A percentile compares a stretch with the other conserved stretches of the same genome.
Conservation (phyloP, 2,329 filamentous ascomycete genomes). For the Xenoacremonium recifei region DNA sequence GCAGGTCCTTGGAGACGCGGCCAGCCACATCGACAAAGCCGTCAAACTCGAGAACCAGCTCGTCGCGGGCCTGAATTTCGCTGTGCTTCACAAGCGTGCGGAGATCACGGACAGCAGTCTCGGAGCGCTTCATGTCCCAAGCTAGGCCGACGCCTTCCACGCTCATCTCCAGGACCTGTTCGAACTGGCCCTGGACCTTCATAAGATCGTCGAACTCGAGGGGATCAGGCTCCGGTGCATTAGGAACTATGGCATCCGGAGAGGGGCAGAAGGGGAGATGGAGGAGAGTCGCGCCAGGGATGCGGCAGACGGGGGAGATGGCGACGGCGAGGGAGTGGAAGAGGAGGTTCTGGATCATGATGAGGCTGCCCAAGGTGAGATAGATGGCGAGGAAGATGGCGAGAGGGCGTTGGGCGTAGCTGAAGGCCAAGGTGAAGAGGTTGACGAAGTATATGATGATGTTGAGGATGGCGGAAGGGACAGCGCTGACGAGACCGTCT, state of each 20-base stretch:
- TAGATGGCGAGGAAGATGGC: conserved; percentile 61
- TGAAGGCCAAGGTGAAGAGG: conserved; percentile 57
- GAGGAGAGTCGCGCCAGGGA: conserved; percentile 64
- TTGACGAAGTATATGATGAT: conserved; percentile 50
- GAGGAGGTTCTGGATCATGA: conserved; percentile 61
- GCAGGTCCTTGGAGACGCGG: conserved; percentile 63
- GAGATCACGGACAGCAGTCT: conserved; percentile 71
- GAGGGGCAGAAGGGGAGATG: conserved; percentile 62
- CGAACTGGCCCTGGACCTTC: conserved; percentile 71
- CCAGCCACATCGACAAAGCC: conserved; percentile 70
- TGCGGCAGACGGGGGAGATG: conserved; percentile 66
- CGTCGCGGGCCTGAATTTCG: conserved; percentile 63
- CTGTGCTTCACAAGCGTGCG: conserved; percentile 71
- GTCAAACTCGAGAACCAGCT: conserved; percentile 74
- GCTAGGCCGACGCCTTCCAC: conserved; percentile 66
- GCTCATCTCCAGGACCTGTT: conserved; percentile 69
- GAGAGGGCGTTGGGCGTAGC: conserved; percentile 63
- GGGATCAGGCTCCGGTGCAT: conserved; percentile 18
- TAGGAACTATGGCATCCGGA: conserved; percentile 23
- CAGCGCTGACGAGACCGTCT: conserved; percentile 30
- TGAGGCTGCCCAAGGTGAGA: conserved; percentile 56
- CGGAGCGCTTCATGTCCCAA: conserved; percentile 75
- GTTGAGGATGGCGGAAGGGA: conserved; percentile 39
- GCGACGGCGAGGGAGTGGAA: conserved; percentile 60
- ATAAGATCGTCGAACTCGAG: conserved; percentile 76